A percentile compares a stretch with the other conserved stretches of the same genome.
Conservation (phyloP, 257 asterid species). For the Solanum sitiens region DNA sequence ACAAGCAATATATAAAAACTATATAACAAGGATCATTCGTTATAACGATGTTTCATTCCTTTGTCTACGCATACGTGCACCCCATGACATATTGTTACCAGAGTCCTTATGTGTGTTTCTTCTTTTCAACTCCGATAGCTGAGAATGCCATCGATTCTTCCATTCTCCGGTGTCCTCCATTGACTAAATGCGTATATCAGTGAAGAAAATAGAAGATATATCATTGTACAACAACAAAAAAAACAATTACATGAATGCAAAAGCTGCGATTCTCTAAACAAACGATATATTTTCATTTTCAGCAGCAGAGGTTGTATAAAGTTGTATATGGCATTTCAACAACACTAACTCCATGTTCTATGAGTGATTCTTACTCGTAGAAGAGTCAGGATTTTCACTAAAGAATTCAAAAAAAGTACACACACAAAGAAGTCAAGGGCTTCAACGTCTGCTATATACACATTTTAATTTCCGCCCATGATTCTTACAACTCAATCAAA, state of each 20-base stretch:
- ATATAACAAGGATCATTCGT: neutral
- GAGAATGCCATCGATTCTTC: constrained; percentile 65
- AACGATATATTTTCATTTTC: no score
- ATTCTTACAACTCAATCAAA: neutral
- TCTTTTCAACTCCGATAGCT: constrained; percentile 52
- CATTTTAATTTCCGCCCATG: neutral
- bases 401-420: neutral
- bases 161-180: constrained; percentile 45
- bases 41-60: constrained; percentile 23
- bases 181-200: constrained; percentile 28
- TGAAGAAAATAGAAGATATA: neutral
- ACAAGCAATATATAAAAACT: neutral
- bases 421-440: neutral
- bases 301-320: no score
- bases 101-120: constrained; percentile 42
- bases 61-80: constrained; percentile 56
- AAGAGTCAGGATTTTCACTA: neutral
- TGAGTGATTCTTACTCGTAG: no score
- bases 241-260: no score
- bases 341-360: no score
- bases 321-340: no score
- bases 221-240: no score
- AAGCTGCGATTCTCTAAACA: no score
- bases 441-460: neutral
- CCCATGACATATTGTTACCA: constrained; percentile 54